Evolutionary conservation across 805 yeast species (phyloP).

Genomic region (Metschnikowia shivogae): DNA sequence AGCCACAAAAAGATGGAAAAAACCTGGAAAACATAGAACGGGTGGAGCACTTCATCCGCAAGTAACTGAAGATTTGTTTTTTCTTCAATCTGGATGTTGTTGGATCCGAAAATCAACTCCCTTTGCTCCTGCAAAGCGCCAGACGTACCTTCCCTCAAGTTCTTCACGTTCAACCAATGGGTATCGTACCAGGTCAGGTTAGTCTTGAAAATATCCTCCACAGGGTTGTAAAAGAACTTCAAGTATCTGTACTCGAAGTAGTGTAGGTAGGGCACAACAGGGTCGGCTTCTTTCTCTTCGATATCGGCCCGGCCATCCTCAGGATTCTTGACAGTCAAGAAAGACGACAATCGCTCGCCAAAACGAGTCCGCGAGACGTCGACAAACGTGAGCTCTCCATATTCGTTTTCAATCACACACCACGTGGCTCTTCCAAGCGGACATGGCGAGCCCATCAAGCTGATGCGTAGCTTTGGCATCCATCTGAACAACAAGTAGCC

Average conservation of each 20-base stretch:
- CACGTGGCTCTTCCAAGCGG: constrained; percentile 84
- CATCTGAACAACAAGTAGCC: constrained; percentile 74
- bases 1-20: constrained; percentile 91
- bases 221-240: constrained; percentile 77
- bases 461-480: constrained; percentile 75
- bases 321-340: constrained; percentile 37
- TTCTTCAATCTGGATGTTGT: constrained; percentile 70
- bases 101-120: constrained; percentile 67
- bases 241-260: constrained; percentile 80
- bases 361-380: constrained; percentile 57
- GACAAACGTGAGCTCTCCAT: constrained; percentile 72
- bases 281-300: constrained; percentile 43
- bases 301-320: constrained; percentile 23
- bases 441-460: constrained; percentile 56
- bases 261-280: constrained; percentile 64
- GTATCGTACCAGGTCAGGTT: constrained; percentile 84
- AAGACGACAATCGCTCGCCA: constrained; percentile 67
- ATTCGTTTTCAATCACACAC: constrained; percentile 91
- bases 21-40: constrained; percentile 91
- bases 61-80: constrained; percentile 63
- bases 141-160: constrained; percentile 64
- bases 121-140: constrained; percentile 68
- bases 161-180: constrained; percentile 62
- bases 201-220: constrained; percentile 79
- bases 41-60: constrained; percentile 87